phyloP scores from a whole-genome alignment of 176 grass and related monocot species.

The Tuctoria greenei region DNA sequence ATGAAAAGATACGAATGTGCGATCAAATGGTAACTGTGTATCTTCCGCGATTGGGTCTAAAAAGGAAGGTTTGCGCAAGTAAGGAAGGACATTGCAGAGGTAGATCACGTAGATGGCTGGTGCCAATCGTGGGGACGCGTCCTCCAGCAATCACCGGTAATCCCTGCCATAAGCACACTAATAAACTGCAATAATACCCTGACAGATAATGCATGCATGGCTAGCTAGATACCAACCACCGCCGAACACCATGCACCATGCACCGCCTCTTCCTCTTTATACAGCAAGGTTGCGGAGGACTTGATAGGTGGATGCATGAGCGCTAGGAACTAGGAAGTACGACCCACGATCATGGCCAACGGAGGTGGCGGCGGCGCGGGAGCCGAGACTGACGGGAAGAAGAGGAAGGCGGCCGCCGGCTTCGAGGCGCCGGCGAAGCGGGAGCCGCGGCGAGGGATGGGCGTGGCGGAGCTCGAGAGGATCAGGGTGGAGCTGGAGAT shows the following conservation, averaged over 20 bases:
- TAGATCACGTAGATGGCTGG: neutral
- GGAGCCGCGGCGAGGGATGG: conserved; percentile 49
- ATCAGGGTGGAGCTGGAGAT: conserved; percentile 48
- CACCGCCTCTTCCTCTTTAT: neutral
- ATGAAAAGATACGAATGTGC: neutral
- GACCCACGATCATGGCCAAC: conserved; percentile 31
- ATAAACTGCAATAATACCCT: neutral
- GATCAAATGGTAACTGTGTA: neutral
- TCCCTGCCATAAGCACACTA: neutral
- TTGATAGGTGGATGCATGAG: neutral
- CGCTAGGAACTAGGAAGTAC: neutral
- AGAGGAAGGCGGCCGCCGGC: conserved; percentile 3
- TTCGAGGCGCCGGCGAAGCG: conserved; percentile 21
- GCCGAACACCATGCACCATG: neutral
- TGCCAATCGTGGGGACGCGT: neutral
- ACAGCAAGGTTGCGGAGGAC: neutral
- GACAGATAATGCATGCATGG: neutral
- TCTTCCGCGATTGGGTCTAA: neutral
- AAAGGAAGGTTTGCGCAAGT: neutral
- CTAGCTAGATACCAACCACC: neutral
- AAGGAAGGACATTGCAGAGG: neutral
- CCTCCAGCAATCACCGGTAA: neutral
- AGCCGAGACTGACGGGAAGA: conserved; percentile 12
- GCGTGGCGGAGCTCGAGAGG: conserved; percentile 43
- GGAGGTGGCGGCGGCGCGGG: neutral